Evolutionary conservation across 2,329 filamentous ascomycete species (phyloP), one percentile per base, ranked within the genome.

Genomic region (Esteya vermicola): DNA sequence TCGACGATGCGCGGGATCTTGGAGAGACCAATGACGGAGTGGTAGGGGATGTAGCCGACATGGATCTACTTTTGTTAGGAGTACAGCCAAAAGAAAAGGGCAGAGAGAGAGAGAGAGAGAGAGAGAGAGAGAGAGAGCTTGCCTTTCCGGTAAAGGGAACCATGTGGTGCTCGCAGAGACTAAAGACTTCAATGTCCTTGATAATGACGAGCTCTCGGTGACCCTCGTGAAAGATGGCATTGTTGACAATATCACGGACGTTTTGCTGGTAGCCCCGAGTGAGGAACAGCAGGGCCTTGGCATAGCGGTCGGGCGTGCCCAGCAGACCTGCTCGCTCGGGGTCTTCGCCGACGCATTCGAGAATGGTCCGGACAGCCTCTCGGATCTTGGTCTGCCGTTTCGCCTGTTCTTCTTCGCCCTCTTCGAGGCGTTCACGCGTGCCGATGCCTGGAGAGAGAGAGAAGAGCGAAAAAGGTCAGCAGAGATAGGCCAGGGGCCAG

Each of bases 181-280:
- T 89, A 60, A 86, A 93, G 12, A 96, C 75, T 56, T 95, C 88
- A 53, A 98, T 96, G 54, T 96, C 88, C 63, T 93, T 94, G 43
- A 98, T 85, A 52, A 96, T 94, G 23, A 98, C 88, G 64, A 98
- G 74, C 61, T 98, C 91, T 54, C 94, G 91, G 55, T 96, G 89
- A 46, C 89, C 85, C 58, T 96, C 91, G 53, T 94, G 81, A 62
- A 98, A 98, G 40, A 96, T 83, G 16, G 91, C 91, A 41, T 80
- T 75, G 57, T 96, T 96, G 46, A 96, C 84, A 48, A 96, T 82
- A 55, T 93, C 84, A 45, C 78, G 71, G 40, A 95, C 75, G 53
- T 95, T 95, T 64, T 94, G 79, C 63, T 96, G 86, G 57, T 98
- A 98, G 33, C 91, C 91, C 58, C 93, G 86, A 6, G 91, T 98